A percentile compares a stretch with the other conserved stretches of the same genome.
These are phyloP conservation scores for Solanum microdontum DNA, from an alignment of 257 asterid genomes.

Conservation along the genomic window DNA sequence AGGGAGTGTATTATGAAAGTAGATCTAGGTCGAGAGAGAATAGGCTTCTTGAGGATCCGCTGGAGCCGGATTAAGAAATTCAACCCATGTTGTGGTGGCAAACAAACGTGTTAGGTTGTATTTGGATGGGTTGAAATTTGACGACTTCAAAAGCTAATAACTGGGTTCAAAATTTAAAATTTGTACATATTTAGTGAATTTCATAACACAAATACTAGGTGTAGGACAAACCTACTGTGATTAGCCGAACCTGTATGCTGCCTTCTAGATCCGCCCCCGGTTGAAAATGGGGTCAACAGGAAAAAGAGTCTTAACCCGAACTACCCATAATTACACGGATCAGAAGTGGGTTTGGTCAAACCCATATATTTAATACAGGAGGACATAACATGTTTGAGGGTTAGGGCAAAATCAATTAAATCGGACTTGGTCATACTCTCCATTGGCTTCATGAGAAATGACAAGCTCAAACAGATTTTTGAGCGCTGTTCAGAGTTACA, in stretches of 20 bases:
- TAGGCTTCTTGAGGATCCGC: background rate
- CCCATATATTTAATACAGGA: background rate
- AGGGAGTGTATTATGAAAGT: background rate
- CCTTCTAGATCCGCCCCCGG: background rate
- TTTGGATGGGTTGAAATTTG: background rate
- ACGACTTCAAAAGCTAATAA: background rate
- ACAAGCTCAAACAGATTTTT: background rate
- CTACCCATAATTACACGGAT: background rate
- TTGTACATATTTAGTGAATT: background rate
- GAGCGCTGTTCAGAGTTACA: background rate
- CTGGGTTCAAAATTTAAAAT: background rate
- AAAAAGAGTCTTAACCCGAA: background rate
- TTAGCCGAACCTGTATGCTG: background rate
- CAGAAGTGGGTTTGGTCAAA: background rate
- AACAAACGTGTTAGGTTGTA: background rate
- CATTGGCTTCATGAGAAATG: background rate
- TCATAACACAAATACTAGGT: background rate
- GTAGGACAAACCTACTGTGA: background rate
- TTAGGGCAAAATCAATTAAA: background rate
- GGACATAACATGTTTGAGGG: background rate
- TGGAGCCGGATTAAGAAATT: background rate
- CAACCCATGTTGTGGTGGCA: background rate
- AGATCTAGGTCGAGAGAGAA: background rate
- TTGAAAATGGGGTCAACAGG: background rate
- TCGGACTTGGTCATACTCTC: background rate